Evolutionary conservation across 805 yeast species (phyloP), one percentile per base, ranked within the genome.

Genomic region (Candida vartiovaarae): DNA sequence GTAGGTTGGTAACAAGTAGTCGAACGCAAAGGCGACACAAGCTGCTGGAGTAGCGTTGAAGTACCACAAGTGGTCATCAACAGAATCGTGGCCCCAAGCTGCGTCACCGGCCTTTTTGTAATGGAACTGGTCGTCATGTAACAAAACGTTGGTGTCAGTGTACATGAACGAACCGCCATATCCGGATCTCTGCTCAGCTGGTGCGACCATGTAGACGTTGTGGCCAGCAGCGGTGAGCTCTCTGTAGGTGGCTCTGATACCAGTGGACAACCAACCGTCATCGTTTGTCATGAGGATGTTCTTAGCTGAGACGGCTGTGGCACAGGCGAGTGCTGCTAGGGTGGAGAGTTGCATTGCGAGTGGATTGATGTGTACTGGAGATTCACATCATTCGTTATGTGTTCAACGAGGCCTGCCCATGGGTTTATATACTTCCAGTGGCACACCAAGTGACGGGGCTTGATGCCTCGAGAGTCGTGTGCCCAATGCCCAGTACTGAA

Each of bases 21-120:
- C 70, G 43, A 74, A 59, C 25, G 68, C 78, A 50, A 72, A 68
- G 4, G 74, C 67, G 36, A 74, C 75, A 56, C 71, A 71, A 10
- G 76, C 66, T 36, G 78, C 75, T 46, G 80, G 80, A 15, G 79
- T 71, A 48, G 76, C 79, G 51, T 74, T 72, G 64, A 75, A 72
- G 58, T 75, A 75, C 79, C 80, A 75, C 49, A 70, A 59, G 47
- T 71, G 65, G 41, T 52, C 45, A 53, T 72, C 74, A 38, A 40
- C 40, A 10, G 37, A 59, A 49, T 75, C 80, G 46, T 71, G 72
- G 39, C 78, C 80, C 80, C 80, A 76, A 26, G 78, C 67, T 48
- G 78, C 76, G 26, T 67, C 65, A 33, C 80, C 82, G 2, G 56
- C 60, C 47, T 66, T 65, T 46, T 68, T 71, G 57, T 73, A 74